These are phyloP conservation scores for Rubroboletus pulcherrimus DNA, from an alignment of 768 basidiomycete species.

Conservation along the genomic window DNA sequence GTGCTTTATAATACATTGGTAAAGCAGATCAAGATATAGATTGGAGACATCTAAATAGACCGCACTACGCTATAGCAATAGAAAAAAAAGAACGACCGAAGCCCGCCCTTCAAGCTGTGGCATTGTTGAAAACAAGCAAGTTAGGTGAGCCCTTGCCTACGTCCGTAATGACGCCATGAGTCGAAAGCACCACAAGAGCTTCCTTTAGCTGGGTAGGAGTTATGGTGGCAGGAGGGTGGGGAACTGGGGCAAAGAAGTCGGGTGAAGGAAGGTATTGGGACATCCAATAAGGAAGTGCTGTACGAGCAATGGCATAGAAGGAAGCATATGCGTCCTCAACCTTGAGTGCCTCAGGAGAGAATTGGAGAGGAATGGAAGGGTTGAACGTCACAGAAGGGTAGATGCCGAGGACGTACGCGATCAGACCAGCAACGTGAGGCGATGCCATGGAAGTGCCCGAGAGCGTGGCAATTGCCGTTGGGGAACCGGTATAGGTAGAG, in stretches of 20 bases:
- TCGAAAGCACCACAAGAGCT: constrained; percentile 62
- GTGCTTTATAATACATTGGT: constrained; percentile 13
- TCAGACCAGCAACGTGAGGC: constrained; percentile 84
- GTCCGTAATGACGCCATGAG: constrained; percentile 43
- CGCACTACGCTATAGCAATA: constrained; percentile 3
- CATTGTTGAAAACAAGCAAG: constrained; percentile 79
- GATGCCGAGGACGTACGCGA: constrained; percentile 90
- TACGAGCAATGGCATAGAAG: constrained; percentile 52
- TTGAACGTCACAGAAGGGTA: constrained; percentile 67
- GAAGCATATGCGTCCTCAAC: constrained; percentile 38
- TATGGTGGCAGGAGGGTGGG: constrained; percentile 42
- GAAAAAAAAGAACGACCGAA: neutral
- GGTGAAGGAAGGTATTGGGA: constrained; percentile 55
- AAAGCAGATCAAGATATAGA: constrained; percentile 5
- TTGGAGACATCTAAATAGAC: neutral
- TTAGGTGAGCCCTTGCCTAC: constrained; percentile 56
- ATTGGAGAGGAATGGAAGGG: constrained; percentile 41
- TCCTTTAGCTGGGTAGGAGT: constrained; percentile 74
- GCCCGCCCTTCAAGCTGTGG: constrained; percentile 35
- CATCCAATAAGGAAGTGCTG: constrained; percentile 57
- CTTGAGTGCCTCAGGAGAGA: constrained; percentile 34
- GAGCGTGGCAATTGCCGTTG: constrained; percentile 62
- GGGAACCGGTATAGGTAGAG: constrained; percentile 76
- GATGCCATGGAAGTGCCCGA: constrained; percentile 95
- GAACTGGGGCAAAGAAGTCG: constrained; percentile 40